Evolutionary conservation across 345 rosid species (phyloP).

Genomic region (Sisymbrium altissimum): DNA sequence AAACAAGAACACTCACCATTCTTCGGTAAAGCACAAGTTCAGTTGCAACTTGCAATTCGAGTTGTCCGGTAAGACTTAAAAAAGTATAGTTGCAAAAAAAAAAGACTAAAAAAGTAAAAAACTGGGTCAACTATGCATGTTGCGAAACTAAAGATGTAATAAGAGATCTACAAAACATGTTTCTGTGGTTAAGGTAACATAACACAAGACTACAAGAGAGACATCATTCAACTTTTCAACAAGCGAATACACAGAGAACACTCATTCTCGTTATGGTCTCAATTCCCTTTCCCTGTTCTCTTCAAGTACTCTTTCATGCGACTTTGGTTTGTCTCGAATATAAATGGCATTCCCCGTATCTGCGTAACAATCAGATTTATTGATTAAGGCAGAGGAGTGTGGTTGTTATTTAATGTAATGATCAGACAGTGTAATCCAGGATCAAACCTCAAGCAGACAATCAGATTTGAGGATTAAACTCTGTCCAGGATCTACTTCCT

Average conservation of each 20-base stretch:
- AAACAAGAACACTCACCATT: background rate
- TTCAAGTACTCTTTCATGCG: slow-evolving; percentile 52
- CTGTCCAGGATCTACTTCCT: slow-evolving; percentile 57
- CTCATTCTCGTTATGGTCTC: background rate
- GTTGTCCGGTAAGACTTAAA: too few relatives aligned
- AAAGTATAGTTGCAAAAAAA: background rate
- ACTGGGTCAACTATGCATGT: slow-evolving; percentile 23
- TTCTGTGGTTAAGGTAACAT: slow-evolving; percentile 1
- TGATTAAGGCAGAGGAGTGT: background rate
- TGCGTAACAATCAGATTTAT: slow-evolving; percentile 31
- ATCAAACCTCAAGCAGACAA: slow-evolving; percentile 72
- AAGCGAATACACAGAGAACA: background rate
- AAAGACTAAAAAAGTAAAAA: too few relatives aligned
- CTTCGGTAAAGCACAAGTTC: background rate
- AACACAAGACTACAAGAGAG: background rate
- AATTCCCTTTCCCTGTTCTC: slow-evolving; percentile 27
- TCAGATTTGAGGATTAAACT: slow-evolving; percentile 42
- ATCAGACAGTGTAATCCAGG: background rate
- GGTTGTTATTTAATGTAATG: background rate
- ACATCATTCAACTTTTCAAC: background rate
- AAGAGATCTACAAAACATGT: slow-evolving; percentile 18
- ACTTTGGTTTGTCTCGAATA: slow-evolving; percentile 60
- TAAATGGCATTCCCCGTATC: slow-evolving; percentile 70
- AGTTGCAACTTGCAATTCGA: background rate
- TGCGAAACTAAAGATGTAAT: background rate